phyloP scores from a whole-genome alignment of 805 yeast genomes.

The Candida nonsorbophila region DNA sequence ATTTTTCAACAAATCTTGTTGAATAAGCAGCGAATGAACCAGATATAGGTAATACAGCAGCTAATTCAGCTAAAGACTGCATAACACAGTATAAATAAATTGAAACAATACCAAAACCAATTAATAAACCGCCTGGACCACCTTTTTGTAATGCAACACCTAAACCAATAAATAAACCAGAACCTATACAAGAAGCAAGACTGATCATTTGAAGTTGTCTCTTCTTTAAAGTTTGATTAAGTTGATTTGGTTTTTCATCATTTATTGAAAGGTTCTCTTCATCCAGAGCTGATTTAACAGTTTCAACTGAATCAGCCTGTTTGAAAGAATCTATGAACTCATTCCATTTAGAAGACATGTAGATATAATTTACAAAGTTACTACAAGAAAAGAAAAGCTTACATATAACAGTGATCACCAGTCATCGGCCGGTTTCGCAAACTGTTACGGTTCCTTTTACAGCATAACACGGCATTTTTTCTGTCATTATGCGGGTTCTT shows the following conservation, averaged over 20 bases:
- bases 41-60: constrained; percentile 32
- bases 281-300: constrained; percentile 1
- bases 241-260: constrained; percentile 3
- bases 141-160: constrained; percentile 33
- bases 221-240: constrained; percentile 20
- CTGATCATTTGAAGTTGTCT: constrained; percentile 35
- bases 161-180: constrained; percentile 35
- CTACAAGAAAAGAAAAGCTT: too few species aligned
- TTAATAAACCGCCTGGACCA: constrained; percentile 26
- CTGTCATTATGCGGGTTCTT: too few species aligned
- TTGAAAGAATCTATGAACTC: constrained; percentile 16
- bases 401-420: too few species aligned
- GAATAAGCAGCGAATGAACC: constrained; percentile 40
- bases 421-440: too few species aligned
- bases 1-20: constrained; percentile 36
- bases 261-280: constrained; percentile 2
- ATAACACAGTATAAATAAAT: constrained; percentile 36
- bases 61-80: constrained; percentile 38
- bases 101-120: constrained; percentile 38
- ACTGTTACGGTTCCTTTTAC: too few species aligned
- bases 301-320: constrained; percentile 8
- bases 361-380: not conserved
- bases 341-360: constrained; percentile 7
- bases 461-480: too few species aligned
- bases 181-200: constrained; percentile 38